These are phyloP conservation scores for Malania oleifera DNA, from an alignment of 164 flowering plant genomes.

Conservation along the genomic window DNA sequence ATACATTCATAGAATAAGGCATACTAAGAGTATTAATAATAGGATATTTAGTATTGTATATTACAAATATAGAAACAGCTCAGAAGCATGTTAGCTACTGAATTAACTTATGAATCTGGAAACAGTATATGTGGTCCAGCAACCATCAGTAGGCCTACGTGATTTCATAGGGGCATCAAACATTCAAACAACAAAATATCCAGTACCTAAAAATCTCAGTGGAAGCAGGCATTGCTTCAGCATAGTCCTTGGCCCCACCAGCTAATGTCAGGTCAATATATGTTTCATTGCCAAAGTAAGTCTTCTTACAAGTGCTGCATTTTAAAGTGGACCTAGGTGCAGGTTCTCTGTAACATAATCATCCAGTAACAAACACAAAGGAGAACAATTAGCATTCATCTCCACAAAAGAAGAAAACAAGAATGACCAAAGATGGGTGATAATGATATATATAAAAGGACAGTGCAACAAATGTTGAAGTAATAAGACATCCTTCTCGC, in stretches of 20 bases:
- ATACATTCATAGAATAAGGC: too few relatives aligned
- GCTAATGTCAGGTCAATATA: slow-evolving; percentile 60
- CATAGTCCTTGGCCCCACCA: slow-evolving; percentile 54
- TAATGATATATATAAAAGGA: neutral
- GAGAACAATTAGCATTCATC: neutral
- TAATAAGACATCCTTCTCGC: neutral
- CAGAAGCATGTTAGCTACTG: too few relatives aligned
- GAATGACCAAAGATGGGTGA: neutral
- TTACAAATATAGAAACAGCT: too few relatives aligned
- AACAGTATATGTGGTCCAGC: neutral
- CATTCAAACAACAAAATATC: neutral
- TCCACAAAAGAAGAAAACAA: slow-evolving; percentile 4
- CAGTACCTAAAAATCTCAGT: slow-evolving; percentile 74
- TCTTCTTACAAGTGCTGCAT: slow-evolving; percentile 63
- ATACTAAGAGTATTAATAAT: too few relatives aligned
- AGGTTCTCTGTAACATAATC: slow-evolving; percentile 36
- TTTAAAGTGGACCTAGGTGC: slow-evolving; percentile 32
- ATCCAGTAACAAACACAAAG: slow-evolving; percentile 7
- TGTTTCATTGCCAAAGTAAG: slow-evolving; percentile 41
- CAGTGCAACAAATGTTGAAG: neutral
- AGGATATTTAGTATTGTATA: too few relatives aligned
- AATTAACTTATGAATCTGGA: too few relatives aligned
- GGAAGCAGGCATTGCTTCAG: slow-evolving; percentile 42
- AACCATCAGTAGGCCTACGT: neutral
- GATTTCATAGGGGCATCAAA: neutral